Evolutionary conservation across 345 rosid species (phyloP).

Genomic region (Diplotaxis tenuifolia): DNA sequence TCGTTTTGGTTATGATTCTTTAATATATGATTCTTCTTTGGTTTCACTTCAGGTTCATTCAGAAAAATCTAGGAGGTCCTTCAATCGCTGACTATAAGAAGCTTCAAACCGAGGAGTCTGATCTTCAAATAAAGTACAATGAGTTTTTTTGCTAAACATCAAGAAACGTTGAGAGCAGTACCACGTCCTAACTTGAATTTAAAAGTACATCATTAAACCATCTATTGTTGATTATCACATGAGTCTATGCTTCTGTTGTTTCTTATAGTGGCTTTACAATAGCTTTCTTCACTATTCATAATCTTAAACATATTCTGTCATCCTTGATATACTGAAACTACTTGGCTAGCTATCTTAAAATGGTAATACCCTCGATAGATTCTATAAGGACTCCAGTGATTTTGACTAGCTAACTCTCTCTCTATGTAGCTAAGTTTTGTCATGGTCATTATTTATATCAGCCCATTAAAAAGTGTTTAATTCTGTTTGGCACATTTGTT

Average conservation of each 20-base stretch:
- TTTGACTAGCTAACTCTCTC: neutral
- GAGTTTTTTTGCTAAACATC: slow-evolving; percentile 68
- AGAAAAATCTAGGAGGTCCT: slow-evolving; percentile 84
- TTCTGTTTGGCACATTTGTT: neutral
- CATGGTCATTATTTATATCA: neutral
- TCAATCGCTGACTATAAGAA: slow-evolving; percentile 69
- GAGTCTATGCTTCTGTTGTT: neutral
- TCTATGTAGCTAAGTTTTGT: neutral
- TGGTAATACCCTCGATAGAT: no score
- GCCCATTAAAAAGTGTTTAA: neutral
- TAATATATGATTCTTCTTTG: neutral
- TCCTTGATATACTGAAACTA: neutral
- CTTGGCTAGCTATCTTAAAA: no score
- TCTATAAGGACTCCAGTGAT: neutral
- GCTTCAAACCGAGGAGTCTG: slow-evolving; percentile 73
- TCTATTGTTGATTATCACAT: neutral
- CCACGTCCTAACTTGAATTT: neutral
- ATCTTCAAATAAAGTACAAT: slow-evolving; percentile 61
- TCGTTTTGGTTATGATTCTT: no score
- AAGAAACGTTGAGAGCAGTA: slow-evolving; percentile 74
- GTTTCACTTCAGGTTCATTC: slow-evolving; percentile 59
- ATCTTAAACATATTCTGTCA: neutral
- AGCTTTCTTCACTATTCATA: neutral
- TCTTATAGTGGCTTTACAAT: neutral
- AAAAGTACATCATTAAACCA: neutral